Evolutionary conservation across 1,284 basidiomycete genomes (phyloP), one percentile per base, ranked within the genome.

Genomic region (Fomitopsis betulina): DNA sequence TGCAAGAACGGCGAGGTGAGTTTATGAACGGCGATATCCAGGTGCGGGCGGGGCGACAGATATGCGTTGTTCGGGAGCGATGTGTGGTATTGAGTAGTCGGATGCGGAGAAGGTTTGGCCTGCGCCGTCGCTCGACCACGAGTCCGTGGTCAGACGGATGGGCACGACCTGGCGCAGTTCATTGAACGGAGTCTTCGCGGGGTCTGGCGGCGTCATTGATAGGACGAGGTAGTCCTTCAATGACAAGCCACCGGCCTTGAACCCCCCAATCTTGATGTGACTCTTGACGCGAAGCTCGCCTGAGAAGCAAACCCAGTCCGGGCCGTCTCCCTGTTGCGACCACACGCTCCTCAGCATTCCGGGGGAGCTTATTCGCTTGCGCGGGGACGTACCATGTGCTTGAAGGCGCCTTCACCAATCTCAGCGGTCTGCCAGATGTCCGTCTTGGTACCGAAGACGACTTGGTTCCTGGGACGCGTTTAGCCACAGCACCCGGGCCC

Each of bases 151-250:
- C n/a, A 90, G 71, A n/a, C 81, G 81, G 27, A 90, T 72, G 12
- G 86, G 85, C 17, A 89, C 72, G 25, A 80, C 76, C 57, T 80
- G 76, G 12, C 87, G 79, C 35, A 88, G 71, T 53, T 86, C 84
- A 54, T 67, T 70, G 68, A 89, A 87, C 0, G 81, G 76, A 3
- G 80, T 75, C 63, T 81, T 83, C 17, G 70, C 65, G 9, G 77
- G 75, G 57, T 89, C 83, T 5, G 78, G 75, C 4, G 87, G 85
- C 0, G 73, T 76, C 69, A 87, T 75, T 0, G 81, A 80, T 19
- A 90, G 71, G 25, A 89, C 73, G 52, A 90, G 70, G 67, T 76
- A 87, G 64, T 90, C 88, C 84, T 82, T 82, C 45, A 89, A 79
- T n/a, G 74, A 79, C 35, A 90, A 73, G 5, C 86, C 87, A 32